Evolutionary conservation across 345 rosid genomes (phyloP), one percentile per base, ranked within the genome.

Genomic region (Syzygium aqueum): DNA sequence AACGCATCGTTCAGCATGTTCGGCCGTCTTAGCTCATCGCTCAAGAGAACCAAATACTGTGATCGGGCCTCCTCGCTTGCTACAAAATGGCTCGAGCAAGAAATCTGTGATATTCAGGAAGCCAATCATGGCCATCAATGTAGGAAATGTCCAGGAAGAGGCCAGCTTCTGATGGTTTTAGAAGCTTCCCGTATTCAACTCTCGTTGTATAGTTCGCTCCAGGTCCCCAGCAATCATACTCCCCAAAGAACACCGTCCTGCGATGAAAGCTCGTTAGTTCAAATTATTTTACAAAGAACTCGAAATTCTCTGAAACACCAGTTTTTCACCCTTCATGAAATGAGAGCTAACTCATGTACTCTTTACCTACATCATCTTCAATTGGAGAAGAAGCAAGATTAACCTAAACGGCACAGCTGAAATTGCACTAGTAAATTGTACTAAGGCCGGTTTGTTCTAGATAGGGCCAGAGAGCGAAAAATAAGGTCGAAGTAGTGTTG

Each of bases 41-140:
- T 11, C 8, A 37, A 67, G 40, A 19, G 13, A 33, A 17, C 80
- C 49, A 33, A 9, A 9, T 33, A 33, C 80, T 33, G 46, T 33
- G 80, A 13, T 73, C 13, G 80, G 4, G 80, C 78, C 43, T 67
- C 78, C 43, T 67, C 2, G 25, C 80, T 73, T 6, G 46, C 25
- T 33, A 73, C 49, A 33, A 19, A 33, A 40, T 37, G 13, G 46
- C 7, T 73, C 25, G 80, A 4, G 46, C 49, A 73, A 73, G 80
- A 33, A 73, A 73, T 25, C 49, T 2, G 25, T 12, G 88, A 30
- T 43, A 86, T 23, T 84, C 11, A 17, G 86, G 89, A 86, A 96
- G 95, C 99, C 99, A 95, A 30, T 94, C 88, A 51, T 91, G 84
- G 33, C 99, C 97, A 88, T 95, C 94, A 37, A 96, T 94, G 87